These are phyloP conservation scores for Plantago rigida DNA, from an alignment of 305 asterid genomes.

Conservation along the genomic window DNA sequence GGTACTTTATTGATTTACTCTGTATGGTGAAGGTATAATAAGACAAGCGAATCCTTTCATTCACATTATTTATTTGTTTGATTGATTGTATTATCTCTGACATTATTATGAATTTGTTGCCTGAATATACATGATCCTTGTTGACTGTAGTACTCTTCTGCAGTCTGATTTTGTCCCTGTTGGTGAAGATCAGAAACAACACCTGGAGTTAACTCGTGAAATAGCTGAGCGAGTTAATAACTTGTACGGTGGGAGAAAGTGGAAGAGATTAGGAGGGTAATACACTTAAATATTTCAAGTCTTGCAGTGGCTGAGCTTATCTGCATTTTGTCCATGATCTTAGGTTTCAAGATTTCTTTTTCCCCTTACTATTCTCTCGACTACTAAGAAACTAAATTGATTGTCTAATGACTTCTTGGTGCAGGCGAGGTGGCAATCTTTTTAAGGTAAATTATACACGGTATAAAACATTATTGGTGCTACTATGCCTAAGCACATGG, in stretches of 20 bases:
- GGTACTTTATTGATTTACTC: conserved; percentile 15
- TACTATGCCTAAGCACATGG: background rate
- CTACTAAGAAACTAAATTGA: conserved; percentile 31
- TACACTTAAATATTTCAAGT: conserved; percentile 23
- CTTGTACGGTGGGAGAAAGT: conserved; percentile 86
- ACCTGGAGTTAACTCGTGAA: conserved; percentile 87
- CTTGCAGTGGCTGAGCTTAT: background rate
- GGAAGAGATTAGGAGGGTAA: conserved; percentile 98
- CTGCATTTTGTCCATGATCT: no score
- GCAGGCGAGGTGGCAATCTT: conserved; percentile 83
- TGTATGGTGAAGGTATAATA: conserved; percentile 6
- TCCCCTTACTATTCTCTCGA: conserved; percentile 1
- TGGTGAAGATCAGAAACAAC: conserved; percentile 99
- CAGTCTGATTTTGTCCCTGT: conserved; percentile 99
- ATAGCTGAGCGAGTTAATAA: conserved; percentile 80
- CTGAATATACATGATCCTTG: conserved; percentile 35
- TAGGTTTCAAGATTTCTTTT: no score
- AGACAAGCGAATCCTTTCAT: conserved; percentile 1
- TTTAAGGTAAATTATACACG: conserved; percentile 62
- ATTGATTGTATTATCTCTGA: conserved; percentile 1
- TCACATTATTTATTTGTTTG: background rate
- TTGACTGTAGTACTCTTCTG: conserved; percentile 33
- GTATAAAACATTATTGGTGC: conserved; percentile 10
- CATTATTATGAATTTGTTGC: conserved; percentile 20
- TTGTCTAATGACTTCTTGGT: conserved; percentile 31